These are phyloP conservation scores for Asclepias syriaca DNA, from an alignment of 257 asterid species.

Conservation along the genomic window DNA sequence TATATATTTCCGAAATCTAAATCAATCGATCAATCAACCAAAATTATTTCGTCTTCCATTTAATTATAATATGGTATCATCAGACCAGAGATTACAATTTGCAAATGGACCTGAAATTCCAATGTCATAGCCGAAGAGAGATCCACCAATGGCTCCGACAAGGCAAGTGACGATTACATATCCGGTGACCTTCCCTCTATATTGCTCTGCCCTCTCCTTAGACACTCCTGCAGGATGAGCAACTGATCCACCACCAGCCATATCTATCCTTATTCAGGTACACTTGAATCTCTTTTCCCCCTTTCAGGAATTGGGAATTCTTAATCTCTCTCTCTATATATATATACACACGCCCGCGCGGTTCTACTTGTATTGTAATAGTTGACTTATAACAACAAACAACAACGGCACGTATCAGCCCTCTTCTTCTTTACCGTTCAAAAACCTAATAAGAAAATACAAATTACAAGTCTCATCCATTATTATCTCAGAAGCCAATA, in stretches of 20 bases:
- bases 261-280: slow-evolving; percentile 1
- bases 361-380: not conserved
- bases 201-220: slow-evolving; percentile 60
- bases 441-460: too few relatives aligned
- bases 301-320: not conserved
- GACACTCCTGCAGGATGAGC: slow-evolving; percentile 47
- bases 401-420: too few relatives aligned
- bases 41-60: too few relatives aligned
- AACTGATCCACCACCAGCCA: slow-evolving; percentile 75
- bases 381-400: too few relatives aligned
- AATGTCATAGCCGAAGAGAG: slow-evolving; percentile 79
- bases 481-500: too few relatives aligned
- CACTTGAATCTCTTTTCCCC: not conserved
- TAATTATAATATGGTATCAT: too few relatives aligned
- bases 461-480: too few relatives aligned
- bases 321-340: not conserved
- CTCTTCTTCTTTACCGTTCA: too few relatives aligned
- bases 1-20: too few relatives aligned
- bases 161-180: slow-evolving; percentile 54
- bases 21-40: too few relatives aligned
- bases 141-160: slow-evolving; percentile 73
- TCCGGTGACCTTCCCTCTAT: slow-evolving; percentile 52
- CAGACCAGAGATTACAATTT: too few relatives aligned
- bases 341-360: not conserved
- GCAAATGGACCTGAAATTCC: slow-evolving; percentile 62